These are phyloP conservation scores for Oenanthe javanica DNA, from an alignment of 140 eudicot genomes.

Conservation along the genomic window DNA sequence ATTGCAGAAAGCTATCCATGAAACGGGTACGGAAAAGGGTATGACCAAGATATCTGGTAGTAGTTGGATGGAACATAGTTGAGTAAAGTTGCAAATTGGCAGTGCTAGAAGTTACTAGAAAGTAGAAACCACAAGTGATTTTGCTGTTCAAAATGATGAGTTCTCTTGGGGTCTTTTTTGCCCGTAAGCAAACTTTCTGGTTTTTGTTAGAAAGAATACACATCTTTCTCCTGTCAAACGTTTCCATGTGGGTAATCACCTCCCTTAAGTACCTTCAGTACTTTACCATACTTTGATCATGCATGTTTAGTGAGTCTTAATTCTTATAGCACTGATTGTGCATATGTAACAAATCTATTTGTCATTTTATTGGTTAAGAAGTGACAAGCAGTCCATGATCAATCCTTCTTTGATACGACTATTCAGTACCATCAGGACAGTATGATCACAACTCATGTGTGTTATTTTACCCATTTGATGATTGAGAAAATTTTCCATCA, in stretches of 20 bases:
- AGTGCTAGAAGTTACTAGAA: neutral
- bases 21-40: constrained; percentile 39
- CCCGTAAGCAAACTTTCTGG: neutral
- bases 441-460: neutral
- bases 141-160: neutral
- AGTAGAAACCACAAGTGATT: neutral
- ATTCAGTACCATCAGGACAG: neutral
- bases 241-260: neutral
- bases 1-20: constrained; percentile 42
- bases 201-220: neutral
- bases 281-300: neutral
- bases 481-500: neutral
- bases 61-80: constrained; percentile 60
- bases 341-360: neutral
- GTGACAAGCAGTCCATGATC: neutral
- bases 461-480: neutral
- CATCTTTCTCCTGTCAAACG: neutral
- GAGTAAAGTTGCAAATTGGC: constrained; percentile 1
- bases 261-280: neutral
- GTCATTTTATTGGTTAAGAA: neutral
- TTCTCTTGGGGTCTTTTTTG: neutral
- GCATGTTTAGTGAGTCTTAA: neutral
- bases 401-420: neutral
- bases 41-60: constrained; percentile 57
- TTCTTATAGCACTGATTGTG: neutral